Evolutionary conservation across 2,329 filamentous ascomycete genomes (phyloP).

Genomic region (Pseudogymnoascus sp.): DNA sequence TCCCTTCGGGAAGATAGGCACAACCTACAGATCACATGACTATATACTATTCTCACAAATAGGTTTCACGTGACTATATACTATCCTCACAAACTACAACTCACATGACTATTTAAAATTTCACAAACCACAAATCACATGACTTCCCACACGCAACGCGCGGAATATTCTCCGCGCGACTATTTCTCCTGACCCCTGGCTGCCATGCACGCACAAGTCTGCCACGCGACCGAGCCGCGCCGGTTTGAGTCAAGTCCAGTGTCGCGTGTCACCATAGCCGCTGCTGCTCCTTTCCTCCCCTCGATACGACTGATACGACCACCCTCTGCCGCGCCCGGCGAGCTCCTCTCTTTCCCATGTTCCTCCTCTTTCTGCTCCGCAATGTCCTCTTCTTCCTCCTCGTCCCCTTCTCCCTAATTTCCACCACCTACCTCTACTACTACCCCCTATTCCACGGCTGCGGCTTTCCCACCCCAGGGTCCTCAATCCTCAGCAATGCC

Average conservation of each 20-base stretch:
- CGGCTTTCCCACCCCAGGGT: constrained; percentile 56
- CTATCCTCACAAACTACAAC: neutral
- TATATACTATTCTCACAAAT: no score
- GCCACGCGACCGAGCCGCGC: neutral
- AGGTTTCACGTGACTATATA: no score
- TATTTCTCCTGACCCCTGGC: neutral
- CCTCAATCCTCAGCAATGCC: constrained; percentile 15
- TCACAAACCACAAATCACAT: neutral
- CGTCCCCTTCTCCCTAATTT: constrained; percentile 58
- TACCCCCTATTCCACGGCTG: constrained; percentile 78
- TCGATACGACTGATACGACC: neutral
- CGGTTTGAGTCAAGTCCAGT: neutral
- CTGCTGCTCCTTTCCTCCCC: neutral
- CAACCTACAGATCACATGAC: no score
- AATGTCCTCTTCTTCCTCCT: constrained; percentile 39
- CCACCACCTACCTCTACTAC: constrained; percentile 74
- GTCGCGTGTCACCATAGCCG: constrained; percentile 4
- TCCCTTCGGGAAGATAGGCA: no score
- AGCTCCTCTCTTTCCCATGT: constrained; percentile 20
- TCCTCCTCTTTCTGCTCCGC: constrained; percentile 24
- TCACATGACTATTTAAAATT: neutral
- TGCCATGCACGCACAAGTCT: neutral
- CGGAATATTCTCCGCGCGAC: neutral
- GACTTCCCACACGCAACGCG: neutral
- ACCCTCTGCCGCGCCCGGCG: neutral